Percentiles rank a stretch among this genome's conserved stretches.
phyloP scores from a whole-genome alignment of 495 filamentous ascomycete genomes.

The Penicillium psychrofluorescens region DNA sequence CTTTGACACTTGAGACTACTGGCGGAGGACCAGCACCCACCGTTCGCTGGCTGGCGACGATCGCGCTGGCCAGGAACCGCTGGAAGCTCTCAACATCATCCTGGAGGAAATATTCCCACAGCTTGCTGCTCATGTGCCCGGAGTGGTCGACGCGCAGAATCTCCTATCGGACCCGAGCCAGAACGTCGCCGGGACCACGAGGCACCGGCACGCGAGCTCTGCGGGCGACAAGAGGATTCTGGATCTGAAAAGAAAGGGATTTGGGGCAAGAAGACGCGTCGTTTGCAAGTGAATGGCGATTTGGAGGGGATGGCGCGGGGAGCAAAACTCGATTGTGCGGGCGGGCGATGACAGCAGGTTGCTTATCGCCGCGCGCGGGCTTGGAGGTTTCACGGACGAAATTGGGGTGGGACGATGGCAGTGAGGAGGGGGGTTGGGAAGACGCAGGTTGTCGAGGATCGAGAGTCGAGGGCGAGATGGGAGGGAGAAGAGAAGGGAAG shows the following conservation, averaged over 20 bases:
- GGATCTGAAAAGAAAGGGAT: constrained; percentile 5
- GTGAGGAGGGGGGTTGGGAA: background rate
- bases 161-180: constrained; percentile 56
- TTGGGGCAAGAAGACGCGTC: constrained; percentile 9
- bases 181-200: constrained; percentile 81
- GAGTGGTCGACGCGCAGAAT: constrained; percentile 32
- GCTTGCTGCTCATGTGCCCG: constrained; percentile 86
- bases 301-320: constrained; percentile 3
- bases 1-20: constrained; percentile 18
- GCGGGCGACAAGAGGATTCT: constrained; percentile 34
- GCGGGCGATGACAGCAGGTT: background rate
- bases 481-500: background rate
- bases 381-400: background rate
- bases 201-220: constrained; percentile 71
- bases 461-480: constrained; percentile 1
- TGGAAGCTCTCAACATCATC: constrained; percentile 92
- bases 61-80: constrained; percentile 65
- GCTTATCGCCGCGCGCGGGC: constrained; percentile 9
- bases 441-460: background rate
- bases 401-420: background rate
- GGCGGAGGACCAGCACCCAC: constrained; percentile 19
- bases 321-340: constrained; percentile 14
- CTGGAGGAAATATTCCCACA: constrained; percentile 94
- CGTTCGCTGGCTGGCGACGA: constrained; percentile 30
- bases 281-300: background rate